A percentile compares a stretch with the other conserved stretches of the same genome.
Conservation (phyloP, 495 filamentous ascomycete genomes). For the Neurospora sublineolata region DNA sequence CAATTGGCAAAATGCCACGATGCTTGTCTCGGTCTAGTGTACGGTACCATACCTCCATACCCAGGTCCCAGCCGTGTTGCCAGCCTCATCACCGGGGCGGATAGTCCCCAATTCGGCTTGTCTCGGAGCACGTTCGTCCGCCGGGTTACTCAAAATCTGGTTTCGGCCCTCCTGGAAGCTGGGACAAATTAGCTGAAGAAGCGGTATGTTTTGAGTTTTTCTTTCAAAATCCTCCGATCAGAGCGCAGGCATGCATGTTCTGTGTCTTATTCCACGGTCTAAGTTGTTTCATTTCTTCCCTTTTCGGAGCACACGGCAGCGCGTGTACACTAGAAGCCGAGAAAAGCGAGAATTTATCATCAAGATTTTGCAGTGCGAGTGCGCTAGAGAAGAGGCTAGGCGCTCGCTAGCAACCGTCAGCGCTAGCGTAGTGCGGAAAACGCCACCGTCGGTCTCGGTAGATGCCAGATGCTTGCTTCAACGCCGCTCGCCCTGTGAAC, state of each 20-base stretch:
- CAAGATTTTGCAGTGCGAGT: background rate
- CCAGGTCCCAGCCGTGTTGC: background rate
- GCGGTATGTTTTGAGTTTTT: background rate
- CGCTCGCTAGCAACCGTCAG: background rate
- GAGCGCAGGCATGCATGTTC: background rate
- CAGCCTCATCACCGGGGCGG: background rate
- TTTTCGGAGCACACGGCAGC: background rate
- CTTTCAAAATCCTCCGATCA: background rate
- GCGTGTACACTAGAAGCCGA: no score
- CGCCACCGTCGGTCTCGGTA: background rate
- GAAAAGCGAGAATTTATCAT: background rate
- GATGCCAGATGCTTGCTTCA: background rate
- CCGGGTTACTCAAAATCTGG: background rate
- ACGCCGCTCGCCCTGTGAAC: background rate
- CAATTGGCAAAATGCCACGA: background rate
- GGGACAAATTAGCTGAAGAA: background rate
- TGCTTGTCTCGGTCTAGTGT: background rate
- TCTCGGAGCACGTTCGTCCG: background rate
- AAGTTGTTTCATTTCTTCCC: background rate
- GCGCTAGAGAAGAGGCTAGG: background rate
- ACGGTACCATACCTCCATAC: background rate
- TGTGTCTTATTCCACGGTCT: background rate
- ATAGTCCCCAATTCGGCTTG: background rate
- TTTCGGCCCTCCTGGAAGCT: background rate
- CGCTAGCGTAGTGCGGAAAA: background rate